These are phyloP conservation scores for Claviceps digitariae DNA, from an alignment of 2,329 filamentous ascomycete species.

Conservation along the genomic window DNA sequence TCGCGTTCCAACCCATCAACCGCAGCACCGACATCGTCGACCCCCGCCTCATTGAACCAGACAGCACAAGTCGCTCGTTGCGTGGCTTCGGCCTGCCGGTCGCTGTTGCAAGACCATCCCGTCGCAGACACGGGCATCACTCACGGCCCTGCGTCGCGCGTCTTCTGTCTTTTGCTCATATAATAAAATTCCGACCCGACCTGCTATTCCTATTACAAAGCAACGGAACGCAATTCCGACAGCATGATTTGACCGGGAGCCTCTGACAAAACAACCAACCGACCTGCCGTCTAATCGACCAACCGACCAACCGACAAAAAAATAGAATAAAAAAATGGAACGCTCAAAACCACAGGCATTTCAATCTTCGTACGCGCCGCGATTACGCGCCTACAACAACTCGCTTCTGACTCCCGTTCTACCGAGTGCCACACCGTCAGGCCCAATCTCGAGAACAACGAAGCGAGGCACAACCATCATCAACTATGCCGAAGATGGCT, in stretches of 20 bases:
- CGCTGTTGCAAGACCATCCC: neutral
- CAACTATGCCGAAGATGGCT: slow-evolving; percentile 96
- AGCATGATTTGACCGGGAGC: slow-evolving; percentile 19
- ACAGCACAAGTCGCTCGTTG: neutral
- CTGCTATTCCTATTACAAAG: neutral
- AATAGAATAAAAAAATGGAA: slow-evolving; percentile 28
- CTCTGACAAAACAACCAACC: slow-evolving; percentile 2
- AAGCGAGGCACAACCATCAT: slow-evolving; percentile 94
- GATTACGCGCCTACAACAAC: slow-evolving; percentile 82
- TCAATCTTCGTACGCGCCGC: slow-evolving; percentile 81
- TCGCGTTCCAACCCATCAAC: neutral
- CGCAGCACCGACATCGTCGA: neutral
- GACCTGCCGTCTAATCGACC: too few relatives aligned
- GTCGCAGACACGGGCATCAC: neutral
- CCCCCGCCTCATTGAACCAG: neutral
- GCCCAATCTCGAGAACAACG: slow-evolving; percentile 66
- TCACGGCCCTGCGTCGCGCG: neutral
- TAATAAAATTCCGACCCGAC: neutral
- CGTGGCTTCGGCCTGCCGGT: too few relatives aligned
- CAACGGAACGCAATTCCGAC: slow-evolving; percentile 1
- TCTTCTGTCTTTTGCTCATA: neutral
- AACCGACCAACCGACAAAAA: slow-evolving; percentile 7
- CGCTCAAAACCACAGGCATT: slow-evolving; percentile 63
- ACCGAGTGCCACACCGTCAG: slow-evolving; percentile 47
- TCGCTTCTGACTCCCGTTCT: slow-evolving; percentile 78